Base-by-base conservation (phyloP, 257 asterid genomes). In the Scutellaria baicalensis region DNA sequence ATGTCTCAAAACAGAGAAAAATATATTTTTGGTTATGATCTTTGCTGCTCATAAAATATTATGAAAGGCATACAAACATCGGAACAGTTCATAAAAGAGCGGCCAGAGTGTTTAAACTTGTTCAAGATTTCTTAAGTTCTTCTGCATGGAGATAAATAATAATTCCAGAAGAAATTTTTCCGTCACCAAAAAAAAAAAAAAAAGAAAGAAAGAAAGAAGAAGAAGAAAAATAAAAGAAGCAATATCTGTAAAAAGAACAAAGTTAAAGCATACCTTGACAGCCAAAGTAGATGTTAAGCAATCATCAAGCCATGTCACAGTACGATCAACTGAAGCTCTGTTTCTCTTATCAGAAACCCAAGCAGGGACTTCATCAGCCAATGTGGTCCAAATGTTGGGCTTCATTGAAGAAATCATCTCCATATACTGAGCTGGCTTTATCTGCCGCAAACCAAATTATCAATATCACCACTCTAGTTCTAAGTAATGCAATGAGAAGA, bases 361-460 rank as follows among this genome's bases (percentile, higher is more conserved):
- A 70, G 88, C 89, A 72, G 99, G 99, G 63, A 89, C 99, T 81
- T 93, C 99, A 69, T 93, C 99, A 1, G 97, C 86, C 84, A 93
- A 77, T 9, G 96, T 79, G 49, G 82, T 85, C 92, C 96, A 93
- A 59, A 91, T 69, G 79, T 91, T 83, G 39, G 99, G 99, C 75
- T 78, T 91, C 97, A 91, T 78, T 31, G 90, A 75, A 47, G 85
- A 82, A 70, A 93, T 76, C 89, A 93, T 71, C 61, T 87, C 88
- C 84, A 89, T 70, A 66, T 89, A 93, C 16, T 83, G 85, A 4
- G 50, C 80, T 17, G 99, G 96, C 60, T 85, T 83, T 14, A 93
- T 69, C 99, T 93, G 86, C 9, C 66, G 69, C 1, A 40, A 54
- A 49, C 35, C 69, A 16, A 60, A 56, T 14, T 59, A 27, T 43